Base-by-base conservation (phyloP, 2,329 filamentous ascomycete genomes). In the Emergomyces africanus region DNA sequence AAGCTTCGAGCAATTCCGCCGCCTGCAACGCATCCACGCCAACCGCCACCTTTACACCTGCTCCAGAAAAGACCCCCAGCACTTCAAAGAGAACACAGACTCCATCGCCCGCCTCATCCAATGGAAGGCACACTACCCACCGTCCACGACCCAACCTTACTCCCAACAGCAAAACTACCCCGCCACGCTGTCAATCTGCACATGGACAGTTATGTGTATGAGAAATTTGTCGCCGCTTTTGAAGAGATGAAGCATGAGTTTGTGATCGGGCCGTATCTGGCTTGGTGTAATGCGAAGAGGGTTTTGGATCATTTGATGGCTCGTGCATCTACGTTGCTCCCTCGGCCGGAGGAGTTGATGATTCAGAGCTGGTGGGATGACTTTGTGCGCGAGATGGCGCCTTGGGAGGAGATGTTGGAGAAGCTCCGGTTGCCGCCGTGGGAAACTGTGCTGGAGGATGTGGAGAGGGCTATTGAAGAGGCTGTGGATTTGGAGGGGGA, bases 41-140 rank as follows among this genome's bases (percentile, higher is more conserved):
- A 20, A 61, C 8, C 66, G 68, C 33, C 68, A 65, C 61, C 63
- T 63, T 49, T 62, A 62, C 14, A 62, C 72, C 53, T 72, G 71
- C 37, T 64, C 68, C 3, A 15, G n/a, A 0, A 46, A 30, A 5
- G 18, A 62, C 3, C n/a, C 28, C 5, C 3, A 25, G 1, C 28
- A 44, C 23, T 61, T 57, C 28, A 28, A 60, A 10, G 51, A 61
- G 5, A 69, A 70, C 33, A 25, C 35, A 39, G 42, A 20, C 6
- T 68, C 69, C 33, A 61, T 73, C 50, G 37, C 62, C 1, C 66
- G 64, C n/a, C 66, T 73, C 18, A 51, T 65, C 35, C 30, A 53
- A 30, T 72, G 69, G 69, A 57, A 54, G 9, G 48, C 54, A 23
- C 59, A 66, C 39, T 58, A 58, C 44, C 61, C 1, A 25, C 20